These are phyloP conservation scores for Paragyromitra xinjiangensis DNA, from an alignment of 495 filamentous ascomycete species.

Conservation along the genomic window DNA sequence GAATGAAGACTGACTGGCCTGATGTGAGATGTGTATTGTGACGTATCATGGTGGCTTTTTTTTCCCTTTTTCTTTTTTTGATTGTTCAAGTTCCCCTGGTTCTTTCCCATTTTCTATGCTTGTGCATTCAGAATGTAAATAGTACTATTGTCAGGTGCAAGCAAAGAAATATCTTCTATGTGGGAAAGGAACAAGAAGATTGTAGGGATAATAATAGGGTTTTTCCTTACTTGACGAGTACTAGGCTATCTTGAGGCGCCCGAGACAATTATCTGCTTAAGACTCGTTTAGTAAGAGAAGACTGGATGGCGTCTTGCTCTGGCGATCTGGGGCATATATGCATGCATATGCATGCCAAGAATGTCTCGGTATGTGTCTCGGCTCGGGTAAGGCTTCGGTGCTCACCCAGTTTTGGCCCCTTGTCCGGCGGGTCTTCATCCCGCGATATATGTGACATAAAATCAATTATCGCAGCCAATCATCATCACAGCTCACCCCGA, in stretches of 20 bases:
- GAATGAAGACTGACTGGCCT: conserved; percentile 11
- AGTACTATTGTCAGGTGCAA: conserved; percentile 20
- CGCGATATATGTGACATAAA: not conserved
- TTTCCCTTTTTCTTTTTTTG: not conserved
- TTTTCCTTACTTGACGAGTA: too few species aligned
- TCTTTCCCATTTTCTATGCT: conserved; percentile 4
- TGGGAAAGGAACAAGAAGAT: not conserved
- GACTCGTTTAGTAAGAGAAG: too few species aligned
- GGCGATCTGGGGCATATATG: not conserved
- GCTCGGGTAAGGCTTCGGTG: conserved; percentile 1
- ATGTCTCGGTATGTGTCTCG: not conserved
- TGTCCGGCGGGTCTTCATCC: not conserved
- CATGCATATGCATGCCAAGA: not conserved
- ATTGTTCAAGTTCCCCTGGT: conserved; percentile 15
- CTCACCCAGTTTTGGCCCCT: not conserved
- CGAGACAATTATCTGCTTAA: too few species aligned
- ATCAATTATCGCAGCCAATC: not conserved
- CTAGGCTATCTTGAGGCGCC: too few species aligned
- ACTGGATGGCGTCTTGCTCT: not conserved
- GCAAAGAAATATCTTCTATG: conserved; percentile 9
- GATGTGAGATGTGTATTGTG: conserved; percentile 47
- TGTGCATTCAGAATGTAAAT: conserved; percentile 35
- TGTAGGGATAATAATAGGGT: not conserved
- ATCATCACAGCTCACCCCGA: not conserved
- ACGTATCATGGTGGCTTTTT: conserved; percentile 35